Evolutionary conservation across 1,284 basidiomycete genomes (phyloP).

Genomic region (Apiotrichum montevideense): DNA sequence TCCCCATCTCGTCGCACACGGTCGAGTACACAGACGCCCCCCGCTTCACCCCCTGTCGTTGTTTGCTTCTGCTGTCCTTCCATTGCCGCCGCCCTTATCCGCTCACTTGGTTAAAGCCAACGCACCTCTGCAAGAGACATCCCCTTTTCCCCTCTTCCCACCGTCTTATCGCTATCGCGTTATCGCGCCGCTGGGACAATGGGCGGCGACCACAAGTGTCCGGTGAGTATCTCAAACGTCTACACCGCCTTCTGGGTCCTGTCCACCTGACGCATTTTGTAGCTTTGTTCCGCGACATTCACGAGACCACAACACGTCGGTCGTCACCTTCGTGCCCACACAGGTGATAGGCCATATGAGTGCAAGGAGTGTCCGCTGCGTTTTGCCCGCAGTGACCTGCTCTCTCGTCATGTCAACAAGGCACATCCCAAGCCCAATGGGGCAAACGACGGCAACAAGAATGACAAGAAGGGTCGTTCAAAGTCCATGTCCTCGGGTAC

Average conservation of each 20-base stretch:
- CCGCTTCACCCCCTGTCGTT: not conserved
- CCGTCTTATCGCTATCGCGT: not conserved
- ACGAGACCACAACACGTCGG: slow-evolving; percentile 85
- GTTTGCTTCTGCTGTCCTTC: slow-evolving; percentile 1
- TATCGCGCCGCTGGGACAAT: not conserved
- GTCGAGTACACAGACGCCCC: not conserved
- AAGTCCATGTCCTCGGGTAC: slow-evolving; percentile 22
- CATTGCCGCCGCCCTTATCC: not conserved
- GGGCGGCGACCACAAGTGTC: slow-evolving; percentile 25
- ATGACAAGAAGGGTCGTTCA: slow-evolving; percentile 30
- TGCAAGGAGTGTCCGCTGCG: slow-evolving; percentile 82
- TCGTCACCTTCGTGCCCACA: slow-evolving; percentile 82
- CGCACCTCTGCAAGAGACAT: not conserved
- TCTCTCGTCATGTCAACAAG: slow-evolving; percentile 82
- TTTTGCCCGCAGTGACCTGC: slow-evolving; percentile 79
- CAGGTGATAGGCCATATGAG: slow-evolving; percentile 85
- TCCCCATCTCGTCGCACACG: no score
- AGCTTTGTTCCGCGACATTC: slow-evolving; percentile 74
- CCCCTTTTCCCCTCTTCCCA: not conserved
- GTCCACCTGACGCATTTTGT: not conserved
- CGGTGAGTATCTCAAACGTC: slow-evolving; percentile 7
- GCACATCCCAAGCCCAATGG: slow-evolving; percentile 61
- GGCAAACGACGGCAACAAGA: slow-evolving; percentile 49
- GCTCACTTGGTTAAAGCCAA: no score
- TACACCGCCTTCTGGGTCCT: no score